Base-by-base conservation (phyloP, 768 basidiomycete genomes). In the Kwoniella mangroviensis region DNA sequence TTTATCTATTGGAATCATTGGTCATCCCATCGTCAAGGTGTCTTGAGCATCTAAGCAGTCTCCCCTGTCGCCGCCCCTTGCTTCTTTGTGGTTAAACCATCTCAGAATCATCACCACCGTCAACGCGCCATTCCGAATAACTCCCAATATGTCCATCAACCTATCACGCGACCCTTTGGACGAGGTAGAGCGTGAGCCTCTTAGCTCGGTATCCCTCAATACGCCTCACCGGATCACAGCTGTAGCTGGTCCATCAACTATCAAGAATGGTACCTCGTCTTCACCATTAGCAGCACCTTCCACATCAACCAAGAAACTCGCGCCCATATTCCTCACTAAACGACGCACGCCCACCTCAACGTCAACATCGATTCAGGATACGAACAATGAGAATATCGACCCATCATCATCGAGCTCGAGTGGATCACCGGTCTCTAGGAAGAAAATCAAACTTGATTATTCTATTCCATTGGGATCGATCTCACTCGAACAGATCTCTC, bases 321-420 rank as follows among this genome's bases (percentile, higher is more conserved):
- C 72, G 10, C 72, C 67, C 10, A 64, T 70, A 5, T 71, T 70
- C 26, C 51, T 69, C 11, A 53, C 56, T 15, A 67, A 53, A 41
- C n/a, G 66, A 24, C n/a, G 43, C 11, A 22, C 66, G 21, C 45
- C 66, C 43, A 63, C 51, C 2, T 17, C 58, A 17, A 22, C 58
- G 56, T 61, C 42, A 49, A 24, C 22, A 2, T 34, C 63, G 42
- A 11, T 28, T 19, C 11, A 42, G 40, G 5, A 12, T 15, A 41
- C n/a, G 15, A 43, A 22, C n/a, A n/a, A 42, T 17, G 63, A 51
- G n/a, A 49, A 40, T 21, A 43, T 22, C 26, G 54, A 55, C 15
- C 22, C 60, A 11, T 21, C 28, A 9, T 34, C 40, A 11, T 21
- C n/a, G 19, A 56, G 40, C 19, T 53, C 51, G 21, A 56, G n/a